Evolutionary conservation across 2,329 filamentous ascomycete species (phyloP).

Genomic region (Sarocladiaceae sp.): DNA sequence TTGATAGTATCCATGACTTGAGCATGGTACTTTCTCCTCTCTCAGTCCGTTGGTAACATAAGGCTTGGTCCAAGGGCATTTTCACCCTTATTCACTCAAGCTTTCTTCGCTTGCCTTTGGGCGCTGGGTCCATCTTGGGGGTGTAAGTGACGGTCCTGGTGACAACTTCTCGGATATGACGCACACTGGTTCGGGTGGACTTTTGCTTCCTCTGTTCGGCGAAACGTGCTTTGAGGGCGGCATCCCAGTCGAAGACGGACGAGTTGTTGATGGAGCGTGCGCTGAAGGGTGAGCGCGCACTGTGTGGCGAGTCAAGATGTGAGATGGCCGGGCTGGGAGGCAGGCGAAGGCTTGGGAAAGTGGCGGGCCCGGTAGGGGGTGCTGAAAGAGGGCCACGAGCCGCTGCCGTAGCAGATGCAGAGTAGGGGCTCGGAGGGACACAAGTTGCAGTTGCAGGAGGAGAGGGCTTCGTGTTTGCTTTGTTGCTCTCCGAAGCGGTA

Average conservation of each 20-base stretch:
- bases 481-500: conserved; percentile 17
- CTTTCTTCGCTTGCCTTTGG: conserved; percentile 88
- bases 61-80: neutral
- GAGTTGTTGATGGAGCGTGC: conserved; percentile 54
- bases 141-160: conserved; percentile 94
- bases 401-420: conserved; percentile 27
- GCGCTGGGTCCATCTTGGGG: conserved; percentile 77
- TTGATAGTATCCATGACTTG: neutral
- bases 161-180: conserved; percentile 79
- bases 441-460: conserved; percentile 29
- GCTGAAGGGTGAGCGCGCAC: conserved; percentile 69
- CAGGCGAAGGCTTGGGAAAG: conserved; percentile 65
- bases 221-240: conserved; percentile 60
- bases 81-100: conserved; percentile 30
- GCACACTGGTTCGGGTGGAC: conserved; percentile 53
- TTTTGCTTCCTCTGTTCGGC: conserved; percentile 53
- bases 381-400: conserved; percentile 45
- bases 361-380: conserved; percentile 52
- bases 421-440: conserved; percentile 44
- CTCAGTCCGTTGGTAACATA: conserved; percentile 1
- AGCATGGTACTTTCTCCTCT: conserved; percentile 4
- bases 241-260: conserved; percentile 75
- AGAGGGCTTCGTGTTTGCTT: too few relatives aligned
- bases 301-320: conserved; percentile 61
- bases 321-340: conserved; percentile 69